Percentiles rank a stretch among this genome's conserved stretches.
phyloP scores from a whole-genome alignment of 768 basidiomycete species.

The Amylocystis lapponica region DNA sequence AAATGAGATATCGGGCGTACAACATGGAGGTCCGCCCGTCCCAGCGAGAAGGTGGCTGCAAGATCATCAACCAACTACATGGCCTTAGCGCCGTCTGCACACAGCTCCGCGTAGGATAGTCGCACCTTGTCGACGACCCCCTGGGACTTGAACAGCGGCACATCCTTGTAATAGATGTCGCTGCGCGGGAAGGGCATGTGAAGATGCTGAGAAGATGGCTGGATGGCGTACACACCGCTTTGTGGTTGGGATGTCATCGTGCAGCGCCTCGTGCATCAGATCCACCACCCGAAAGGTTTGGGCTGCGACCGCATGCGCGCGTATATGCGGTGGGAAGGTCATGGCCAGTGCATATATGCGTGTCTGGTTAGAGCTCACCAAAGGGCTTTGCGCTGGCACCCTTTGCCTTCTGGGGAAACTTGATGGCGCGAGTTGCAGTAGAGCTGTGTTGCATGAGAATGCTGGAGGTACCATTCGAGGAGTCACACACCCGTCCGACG shows the following conservation, averaged over 20 bases:
- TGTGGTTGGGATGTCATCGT: constrained; percentile 40
- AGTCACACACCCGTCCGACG: constrained; percentile 24
- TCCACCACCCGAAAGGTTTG: constrained; percentile 64
- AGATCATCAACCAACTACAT: constrained; percentile 89
- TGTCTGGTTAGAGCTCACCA: constrained; percentile 25
- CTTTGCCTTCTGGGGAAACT: constrained; percentile 33
- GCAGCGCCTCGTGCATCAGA: constrained; percentile 61
- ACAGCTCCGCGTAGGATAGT: too few species aligned
- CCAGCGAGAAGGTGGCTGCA: constrained; percentile 72
- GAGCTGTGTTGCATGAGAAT: constrained; percentile 10
- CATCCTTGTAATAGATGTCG: constrained; percentile 87
- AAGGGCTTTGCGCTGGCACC: constrained; percentile 35
- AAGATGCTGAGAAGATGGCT: neutral
- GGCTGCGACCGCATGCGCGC: constrained; percentile 38
- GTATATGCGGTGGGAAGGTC: neutral
- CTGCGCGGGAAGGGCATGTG: constrained; percentile 30
- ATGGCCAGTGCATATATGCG: constrained; percentile 1
- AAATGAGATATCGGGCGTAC: too few species aligned
- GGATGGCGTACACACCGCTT: constrained; percentile 8
- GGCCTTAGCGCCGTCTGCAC: constrained; percentile 3
- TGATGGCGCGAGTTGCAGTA: constrained; percentile 21
- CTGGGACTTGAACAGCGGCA: constrained; percentile 72
- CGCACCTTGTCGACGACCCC: constrained; percentile 70
- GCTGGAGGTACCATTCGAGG: neutral
- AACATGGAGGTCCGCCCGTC: constrained; percentile 75